phyloP scores from a whole-genome alignment of 1,284 basidiomycete genomes.

The Wallemia ichthyophaga region DNA sequence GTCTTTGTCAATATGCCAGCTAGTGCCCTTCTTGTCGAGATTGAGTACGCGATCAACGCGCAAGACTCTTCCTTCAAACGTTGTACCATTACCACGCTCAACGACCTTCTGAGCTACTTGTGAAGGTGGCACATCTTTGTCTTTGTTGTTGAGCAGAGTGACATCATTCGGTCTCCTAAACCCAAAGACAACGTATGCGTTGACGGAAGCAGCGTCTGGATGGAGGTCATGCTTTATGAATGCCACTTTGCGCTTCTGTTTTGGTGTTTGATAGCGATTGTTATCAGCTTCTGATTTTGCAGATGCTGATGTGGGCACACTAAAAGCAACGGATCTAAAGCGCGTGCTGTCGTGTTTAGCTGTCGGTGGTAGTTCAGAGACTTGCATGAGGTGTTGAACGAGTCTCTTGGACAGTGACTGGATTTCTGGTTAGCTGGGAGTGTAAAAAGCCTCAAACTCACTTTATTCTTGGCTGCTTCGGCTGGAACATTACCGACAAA shows the following conservation, averaged over 20 bases:
- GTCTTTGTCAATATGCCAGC: conserved; percentile 24
- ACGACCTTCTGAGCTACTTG: conserved; percentile 35
- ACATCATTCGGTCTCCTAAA: conserved; percentile 23
- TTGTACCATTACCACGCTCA: conserved; percentile 32
- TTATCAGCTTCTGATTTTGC: conserved; percentile 4
- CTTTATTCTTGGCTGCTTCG: conserved; percentile 42
- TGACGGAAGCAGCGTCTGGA: conserved; percentile 31
- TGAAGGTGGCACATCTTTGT: conserved; percentile 31
- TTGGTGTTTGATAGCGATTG: conserved; percentile 33
- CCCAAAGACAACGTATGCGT: conserved; percentile 67
- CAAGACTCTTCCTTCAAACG: conserved; percentile 42
- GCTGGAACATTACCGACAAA: conserved; percentile 77
- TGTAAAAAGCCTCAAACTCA: conserved; percentile 14
- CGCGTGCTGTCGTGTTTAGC: conserved; percentile 56
- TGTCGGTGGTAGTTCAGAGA: conserved; percentile 10
- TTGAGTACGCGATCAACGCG: conserved; percentile 32
- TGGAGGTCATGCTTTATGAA: conserved; percentile 80
- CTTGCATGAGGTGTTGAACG: conserved; percentile 11
- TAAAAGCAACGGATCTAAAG: conserved; percentile 66
- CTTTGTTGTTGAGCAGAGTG: conserved; percentile 27
- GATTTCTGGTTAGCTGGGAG: background rate
- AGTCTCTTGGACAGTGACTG: conserved; percentile 14
- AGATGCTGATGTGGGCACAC: conserved; percentile 29
- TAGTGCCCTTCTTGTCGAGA: conserved; percentile 12
- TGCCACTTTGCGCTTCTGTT: conserved; percentile 75